phyloP scores from a whole-genome alignment of 306 rosid genomes.

The Crotalaria pallida region DNA sequence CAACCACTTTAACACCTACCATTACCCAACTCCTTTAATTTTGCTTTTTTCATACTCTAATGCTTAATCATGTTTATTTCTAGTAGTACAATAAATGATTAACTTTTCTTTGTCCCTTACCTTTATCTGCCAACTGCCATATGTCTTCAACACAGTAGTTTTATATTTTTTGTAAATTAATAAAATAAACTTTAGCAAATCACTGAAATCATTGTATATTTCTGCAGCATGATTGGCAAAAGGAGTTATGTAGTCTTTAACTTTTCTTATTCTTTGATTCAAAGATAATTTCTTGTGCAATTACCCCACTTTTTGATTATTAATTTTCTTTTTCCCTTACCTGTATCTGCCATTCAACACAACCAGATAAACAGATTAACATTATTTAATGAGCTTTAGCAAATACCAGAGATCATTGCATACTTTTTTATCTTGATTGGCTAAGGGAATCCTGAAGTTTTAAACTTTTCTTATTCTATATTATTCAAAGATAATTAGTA shows the following conservation, averaged over 20 bases:
- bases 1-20: neutral
- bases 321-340: no score
- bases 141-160: neutral
- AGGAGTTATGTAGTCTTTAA: neutral
- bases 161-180: neutral
- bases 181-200: neutral
- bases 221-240: neutral
- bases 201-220: neutral
- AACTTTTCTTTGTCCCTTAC: neutral
- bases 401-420: neutral
- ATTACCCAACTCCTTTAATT: conserved; percentile 9
- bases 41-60: conserved; percentile 4
- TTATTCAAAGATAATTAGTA: neutral
- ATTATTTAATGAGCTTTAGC: neutral
- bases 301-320: no score
- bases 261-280: neutral
- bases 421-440: neutral
- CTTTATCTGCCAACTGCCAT: neutral
- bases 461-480: neutral
- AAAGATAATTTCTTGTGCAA: neutral
- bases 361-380: no score
- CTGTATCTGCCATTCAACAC: no score
- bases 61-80: neutral
- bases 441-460: neutral
- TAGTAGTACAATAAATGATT: neutral